Percentiles rank a stretch among this genome's conserved stretches.
Conservation (phyloP, 2,329 filamentous ascomycete genomes). For the Exophiala lecanii-corni region DNA sequence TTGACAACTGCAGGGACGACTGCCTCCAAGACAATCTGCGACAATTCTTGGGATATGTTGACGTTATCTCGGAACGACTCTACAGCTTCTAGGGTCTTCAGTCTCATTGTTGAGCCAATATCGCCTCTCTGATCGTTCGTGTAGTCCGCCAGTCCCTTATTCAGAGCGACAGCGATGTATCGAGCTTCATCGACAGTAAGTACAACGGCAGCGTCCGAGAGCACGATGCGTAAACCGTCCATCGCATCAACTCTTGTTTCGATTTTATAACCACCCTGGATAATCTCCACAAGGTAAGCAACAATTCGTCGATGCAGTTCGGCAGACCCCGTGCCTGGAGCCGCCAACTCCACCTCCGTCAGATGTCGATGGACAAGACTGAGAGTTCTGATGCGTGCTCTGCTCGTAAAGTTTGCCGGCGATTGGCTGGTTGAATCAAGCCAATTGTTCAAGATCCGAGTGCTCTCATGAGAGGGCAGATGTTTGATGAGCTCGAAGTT, state of each 20-base stretch:
- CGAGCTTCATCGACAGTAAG: not conserved
- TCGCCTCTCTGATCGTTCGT: slow-evolving; percentile 86
- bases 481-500: slow-evolving; percentile 38
- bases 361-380: slow-evolving; percentile 37
- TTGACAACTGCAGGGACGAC: slow-evolving; percentile 50
- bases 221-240: slow-evolving; percentile 15
- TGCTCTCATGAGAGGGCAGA: slow-evolving; percentile 31
- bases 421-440: slow-evolving; percentile 35
- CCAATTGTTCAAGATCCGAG: slow-evolving; percentile 37
- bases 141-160: slow-evolving; percentile 69
- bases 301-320: slow-evolving; percentile 8
- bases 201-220: slow-evolving; percentile 3
- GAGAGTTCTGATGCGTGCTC: slow-evolving; percentile 41
- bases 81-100: slow-evolving; percentile 69
- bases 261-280: slow-evolving; percentile 20
- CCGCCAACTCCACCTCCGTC: not conserved
- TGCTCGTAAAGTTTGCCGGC: slow-evolving; percentile 36
- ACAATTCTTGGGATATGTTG: not conserved
- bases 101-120: slow-evolving; percentile 77
- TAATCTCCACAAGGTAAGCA: slow-evolving; percentile 13
- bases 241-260: slow-evolving; percentile 26
- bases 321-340: not conserved
- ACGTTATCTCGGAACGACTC: slow-evolving; percentile 34
- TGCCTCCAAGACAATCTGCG: not conserved
- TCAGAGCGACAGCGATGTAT: slow-evolving; percentile 27